phyloP scores from a whole-genome alignment of 2,329 filamentous ascomycete genomes.

The Aspergillus flavus region DNA sequence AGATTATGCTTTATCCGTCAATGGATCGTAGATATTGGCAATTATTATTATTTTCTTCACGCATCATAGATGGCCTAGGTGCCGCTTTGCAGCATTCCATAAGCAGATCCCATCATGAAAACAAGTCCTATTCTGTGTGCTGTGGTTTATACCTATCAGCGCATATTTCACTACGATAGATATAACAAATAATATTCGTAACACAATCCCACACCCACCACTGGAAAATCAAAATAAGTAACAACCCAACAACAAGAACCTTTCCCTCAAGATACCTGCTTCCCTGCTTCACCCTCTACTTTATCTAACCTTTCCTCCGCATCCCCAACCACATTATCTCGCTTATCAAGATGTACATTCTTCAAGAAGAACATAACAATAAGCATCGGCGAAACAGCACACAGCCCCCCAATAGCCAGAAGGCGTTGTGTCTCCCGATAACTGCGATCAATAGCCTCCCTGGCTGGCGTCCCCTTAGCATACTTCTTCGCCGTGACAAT shows the following conservation, averaged over 20 bases:
- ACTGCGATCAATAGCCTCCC: slow-evolving; percentile 23
- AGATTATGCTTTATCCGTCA: too few relatives aligned
- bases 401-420: slow-evolving; percentile 20
- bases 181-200: too few relatives aligned
- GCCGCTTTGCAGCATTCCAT: too few relatives aligned
- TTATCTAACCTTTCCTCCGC: neutral
- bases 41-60: too few relatives aligned
- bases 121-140: too few relatives aligned
- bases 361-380: slow-evolving; percentile 27
- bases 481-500: slow-evolving; percentile 23
- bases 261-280: neutral
- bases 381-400: slow-evolving; percentile 23
- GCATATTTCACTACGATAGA: too few relatives aligned
- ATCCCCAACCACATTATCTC: neutral
- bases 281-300: neutral
- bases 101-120: too few relatives aligned
- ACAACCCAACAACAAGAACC: neutral
- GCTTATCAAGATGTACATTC: slow-evolving; percentile 24
- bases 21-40: too few relatives aligned
- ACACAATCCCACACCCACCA: too few relatives aligned
- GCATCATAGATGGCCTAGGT: too few relatives aligned
- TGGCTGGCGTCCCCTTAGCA: slow-evolving; percentile 15
- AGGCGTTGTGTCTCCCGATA: slow-evolving; percentile 25
- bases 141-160: too few relatives aligned
- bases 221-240: too few relatives aligned